A percentile compares a stretch with the other conserved stretches of the same genome.
Evolutionary conservation across 2,329 filamentous ascomycete species (phyloP).

Genomic region (Dothideomycetes sp.): DNA sequence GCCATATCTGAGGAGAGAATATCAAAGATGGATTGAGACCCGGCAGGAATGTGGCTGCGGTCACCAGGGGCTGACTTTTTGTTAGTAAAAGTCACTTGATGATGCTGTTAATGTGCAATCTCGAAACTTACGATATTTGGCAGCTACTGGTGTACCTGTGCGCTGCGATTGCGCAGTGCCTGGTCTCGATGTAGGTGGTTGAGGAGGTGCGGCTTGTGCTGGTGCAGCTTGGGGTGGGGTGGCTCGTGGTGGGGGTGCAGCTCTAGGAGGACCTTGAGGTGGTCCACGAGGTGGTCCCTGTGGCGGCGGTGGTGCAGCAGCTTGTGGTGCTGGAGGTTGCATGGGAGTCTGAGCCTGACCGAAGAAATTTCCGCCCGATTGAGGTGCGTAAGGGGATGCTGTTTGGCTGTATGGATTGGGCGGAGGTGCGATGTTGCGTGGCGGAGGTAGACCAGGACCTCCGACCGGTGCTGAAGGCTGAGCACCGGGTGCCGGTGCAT

Average conservation of each 20-base stretch:
- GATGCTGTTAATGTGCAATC: neutral
- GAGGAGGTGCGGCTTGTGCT: constrained; percentile 20
- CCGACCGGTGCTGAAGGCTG: constrained; percentile 35
- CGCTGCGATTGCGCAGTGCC: constrained; percentile 42
- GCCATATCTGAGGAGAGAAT: constrained; percentile 78
- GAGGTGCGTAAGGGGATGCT: constrained; percentile 13
- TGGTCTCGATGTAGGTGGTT: constrained; percentile 29
- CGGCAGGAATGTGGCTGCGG: constrained; percentile 74
- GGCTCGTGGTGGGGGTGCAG: constrained; percentile 38
- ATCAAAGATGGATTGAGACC: constrained; percentile 70
- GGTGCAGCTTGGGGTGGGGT: constrained; percentile 38
- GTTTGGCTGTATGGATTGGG: constrained; percentile 35
- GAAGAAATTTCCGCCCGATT: constrained; percentile 22
- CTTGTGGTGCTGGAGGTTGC: constrained; percentile 28
- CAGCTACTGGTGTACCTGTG: constrained; percentile 40
- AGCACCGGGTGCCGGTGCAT: constrained; percentile 57
- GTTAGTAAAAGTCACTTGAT: neutral
- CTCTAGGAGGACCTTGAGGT: constrained; percentile 39
- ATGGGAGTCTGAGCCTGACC: constrained; percentile 34
- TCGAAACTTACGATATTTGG: constrained; percentile 58
- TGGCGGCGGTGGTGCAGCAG: constrained; percentile 32
- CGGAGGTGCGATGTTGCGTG: constrained; percentile 35
- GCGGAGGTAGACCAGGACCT: constrained; percentile 29
- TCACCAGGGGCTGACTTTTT: constrained; percentile 49
- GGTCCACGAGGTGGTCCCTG: constrained; percentile 33